Evolutionary conservation across 768 basidiomycete species (phyloP).

Genomic region (Lactarius trivialis): DNA sequence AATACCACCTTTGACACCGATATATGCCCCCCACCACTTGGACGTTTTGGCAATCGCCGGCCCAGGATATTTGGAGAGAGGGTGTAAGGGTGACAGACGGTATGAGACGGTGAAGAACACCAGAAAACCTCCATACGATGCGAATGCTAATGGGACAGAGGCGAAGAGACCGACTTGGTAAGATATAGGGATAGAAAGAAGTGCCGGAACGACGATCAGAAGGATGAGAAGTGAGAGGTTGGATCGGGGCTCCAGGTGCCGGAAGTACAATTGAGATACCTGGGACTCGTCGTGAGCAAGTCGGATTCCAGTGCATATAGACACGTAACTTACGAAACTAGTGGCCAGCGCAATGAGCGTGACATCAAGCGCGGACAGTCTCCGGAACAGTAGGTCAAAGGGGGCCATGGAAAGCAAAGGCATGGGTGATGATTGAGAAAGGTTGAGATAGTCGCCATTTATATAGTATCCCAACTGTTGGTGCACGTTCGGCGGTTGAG

Average conservation of each 20-base stretch:
- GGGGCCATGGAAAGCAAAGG: neutral
- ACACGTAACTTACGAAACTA: neutral
- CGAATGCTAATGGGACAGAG: constrained; percentile 8
- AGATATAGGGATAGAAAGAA: constrained; percentile 7
- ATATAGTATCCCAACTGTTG: too few relatives aligned
- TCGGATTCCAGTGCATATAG: too few relatives aligned
- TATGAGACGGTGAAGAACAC: constrained; percentile 29
- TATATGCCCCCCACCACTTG: constrained; percentile 35
- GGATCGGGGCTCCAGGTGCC: constrained; percentile 6
- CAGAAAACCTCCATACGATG: neutral
- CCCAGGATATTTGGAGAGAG: constrained; percentile 45
- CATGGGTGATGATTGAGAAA: neutral
- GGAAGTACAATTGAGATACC: constrained; percentile 7
- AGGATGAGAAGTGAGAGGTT: neutral
- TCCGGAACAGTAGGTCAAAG: neutral
- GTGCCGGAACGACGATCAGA: constrained; percentile 1
- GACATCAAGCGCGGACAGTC: neutral
- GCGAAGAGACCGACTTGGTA: neutral
- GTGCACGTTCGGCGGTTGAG: too few relatives aligned
- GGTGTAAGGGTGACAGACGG: constrained; percentile 48
- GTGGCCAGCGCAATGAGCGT: neutral
- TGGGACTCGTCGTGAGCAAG: neutral
- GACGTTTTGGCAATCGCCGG: constrained; percentile 39
- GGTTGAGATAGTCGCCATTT: neutral
- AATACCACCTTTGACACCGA: constrained; percentile 34